phyloP scores from a whole-genome alignment of 2,329 filamentous ascomycete species.

The Davidsoniella australis region DNA sequence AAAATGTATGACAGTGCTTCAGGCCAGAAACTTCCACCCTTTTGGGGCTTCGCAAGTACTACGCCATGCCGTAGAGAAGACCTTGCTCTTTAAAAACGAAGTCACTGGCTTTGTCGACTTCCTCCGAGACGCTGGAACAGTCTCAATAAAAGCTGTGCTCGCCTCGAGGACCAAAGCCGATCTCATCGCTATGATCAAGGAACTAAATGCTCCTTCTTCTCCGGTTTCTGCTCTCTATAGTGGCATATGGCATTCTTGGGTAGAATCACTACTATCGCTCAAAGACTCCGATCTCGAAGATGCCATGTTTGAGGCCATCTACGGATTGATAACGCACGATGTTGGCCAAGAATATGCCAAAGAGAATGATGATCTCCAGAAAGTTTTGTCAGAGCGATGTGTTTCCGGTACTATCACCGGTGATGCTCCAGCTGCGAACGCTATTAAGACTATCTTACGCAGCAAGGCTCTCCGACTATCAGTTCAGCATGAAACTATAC shows the following conservation, averaged over 20 bases:
- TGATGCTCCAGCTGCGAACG: slow-evolving; percentile 9
- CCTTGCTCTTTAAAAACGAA: slow-evolving; percentile 3
- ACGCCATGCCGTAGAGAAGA: slow-evolving; percentile 8
- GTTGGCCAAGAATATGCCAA: slow-evolving; percentile 24
- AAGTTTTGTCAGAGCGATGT: slow-evolving; percentile 26
- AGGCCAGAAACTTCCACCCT: slow-evolving; percentile 37
- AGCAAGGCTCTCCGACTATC: background rate
- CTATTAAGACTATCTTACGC: slow-evolving; percentile 17
- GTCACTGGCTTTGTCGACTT: slow-evolving; percentile 6
- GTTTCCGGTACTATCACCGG: slow-evolving; percentile 22
- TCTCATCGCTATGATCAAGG: slow-evolving; percentile 47
- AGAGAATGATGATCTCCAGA: slow-evolving; percentile 27
- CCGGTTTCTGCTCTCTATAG: slow-evolving; percentile 19
- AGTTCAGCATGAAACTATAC: too few relatives aligned
- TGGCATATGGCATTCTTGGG: slow-evolving; percentile 28
- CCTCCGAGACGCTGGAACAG: slow-evolving; percentile 4
- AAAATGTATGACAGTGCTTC: slow-evolving; percentile 25
- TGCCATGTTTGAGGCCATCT: slow-evolving; percentile 21
- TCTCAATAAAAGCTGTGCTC: slow-evolving; percentile 25
- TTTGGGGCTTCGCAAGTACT: slow-evolving; percentile 36
- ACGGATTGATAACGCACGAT: slow-evolving; percentile 29
- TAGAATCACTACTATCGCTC: slow-evolving; percentile 24
- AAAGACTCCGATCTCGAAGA: slow-evolving; percentile 5
- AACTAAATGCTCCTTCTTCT: slow-evolving; percentile 26
- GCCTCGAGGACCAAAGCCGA: slow-evolving; percentile 51